Evolutionary conservation across 2,329 filamentous ascomycete species (phyloP), one percentile per base, ranked within the genome.

Genomic region (Sodiomyces alkalinus): DNA sequence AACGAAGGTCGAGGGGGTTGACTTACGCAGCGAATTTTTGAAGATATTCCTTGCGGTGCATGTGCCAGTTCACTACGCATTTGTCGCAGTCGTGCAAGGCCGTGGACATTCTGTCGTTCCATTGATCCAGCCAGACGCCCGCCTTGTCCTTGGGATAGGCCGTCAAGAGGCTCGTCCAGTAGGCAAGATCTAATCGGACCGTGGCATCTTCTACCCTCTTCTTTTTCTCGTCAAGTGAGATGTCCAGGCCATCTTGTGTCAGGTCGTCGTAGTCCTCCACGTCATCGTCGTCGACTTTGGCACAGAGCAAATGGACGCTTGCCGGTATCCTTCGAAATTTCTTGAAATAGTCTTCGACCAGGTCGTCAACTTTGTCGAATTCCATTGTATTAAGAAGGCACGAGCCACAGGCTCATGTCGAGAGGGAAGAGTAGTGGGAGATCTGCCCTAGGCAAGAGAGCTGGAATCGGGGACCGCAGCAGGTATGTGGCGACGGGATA

Each of bases 41-140:
- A 18, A 80, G 53, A 37, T 79, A 68, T 31, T 58, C 55, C 34
- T 68, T 67, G 36, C 80, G 74, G 17, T 64, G 66, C 44, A 71
- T 72, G 48, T 86, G 80, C 66, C 80, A 86, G 40, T 74, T 74
- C 35, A 73, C 63, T 28, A 80, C 74, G 45, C 80, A 86, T 28
- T 68, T 61, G 29, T 81, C 69, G 49, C 80, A 86, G 32, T 54
- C 60, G 32, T 60, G 67, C 15, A 86, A 58, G 21, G 66, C 64
- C 8, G 55, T 47, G 36, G 76, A 68, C 13, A 79, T 57, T 13
- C 65, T 61, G 5, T 51, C 42, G 29, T 58, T 63, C 41, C 81
- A 78, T 37, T 69, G 65, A 10, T 62, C 55, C 22, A 74, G 58
- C 52, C 76, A 66, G 33, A 63, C 58, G 17, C 68, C 66, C 3